These are phyloP conservation scores for Phoma herbarum DNA, from an alignment of 2,329 filamentous ascomycete genomes.

Conservation along the genomic window DNA sequence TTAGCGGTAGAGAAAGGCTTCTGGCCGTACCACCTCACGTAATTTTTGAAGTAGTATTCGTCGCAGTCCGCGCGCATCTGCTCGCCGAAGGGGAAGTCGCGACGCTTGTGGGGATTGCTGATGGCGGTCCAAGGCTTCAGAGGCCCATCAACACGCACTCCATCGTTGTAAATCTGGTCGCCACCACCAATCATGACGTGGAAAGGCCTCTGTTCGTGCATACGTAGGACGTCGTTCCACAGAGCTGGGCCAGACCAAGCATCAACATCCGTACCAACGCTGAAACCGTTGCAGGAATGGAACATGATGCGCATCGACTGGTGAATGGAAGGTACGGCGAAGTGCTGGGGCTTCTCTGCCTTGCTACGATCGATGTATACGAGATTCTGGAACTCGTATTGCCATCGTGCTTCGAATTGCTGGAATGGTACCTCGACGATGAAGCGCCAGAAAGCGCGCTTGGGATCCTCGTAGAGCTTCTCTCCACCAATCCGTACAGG, in stretches of 20 bases:
- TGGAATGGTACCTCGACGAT: constrained; percentile 70
- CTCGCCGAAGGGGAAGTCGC: constrained; percentile 71
- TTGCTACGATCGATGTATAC: constrained; percentile 63
- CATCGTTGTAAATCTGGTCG: constrained; percentile 82
- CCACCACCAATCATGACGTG: constrained; percentile 85
- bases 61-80: constrained; percentile 67
- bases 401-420: constrained; percentile 78
- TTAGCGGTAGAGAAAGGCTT: constrained; percentile 68
- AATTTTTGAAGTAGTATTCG: constrained; percentile 69
- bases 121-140: constrained; percentile 72
- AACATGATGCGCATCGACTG: constrained; percentile 76
- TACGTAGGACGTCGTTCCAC: constrained; percentile 71
- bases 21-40: constrained; percentile 73
- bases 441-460: constrained; percentile 69
- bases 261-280: constrained; percentile 70
- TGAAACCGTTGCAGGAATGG: constrained; percentile 74
- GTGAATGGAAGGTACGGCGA: constrained; percentile 65
- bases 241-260: constrained; percentile 69
- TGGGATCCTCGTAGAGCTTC: constrained; percentile 67
- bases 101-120: constrained; percentile 66
- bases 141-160: constrained; percentile 84
- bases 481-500: constrained; percentile 56
- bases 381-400: constrained; percentile 76
- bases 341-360: constrained; percentile 50
- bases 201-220: constrained; percentile 67